A percentile compares a stretch with the other conserved stretches of the same genome.
These are phyloP conservation scores for Skeletonema costatum DNA, from an alignment of 108 stramenopile species.

Conservation along the genomic window DNA sequence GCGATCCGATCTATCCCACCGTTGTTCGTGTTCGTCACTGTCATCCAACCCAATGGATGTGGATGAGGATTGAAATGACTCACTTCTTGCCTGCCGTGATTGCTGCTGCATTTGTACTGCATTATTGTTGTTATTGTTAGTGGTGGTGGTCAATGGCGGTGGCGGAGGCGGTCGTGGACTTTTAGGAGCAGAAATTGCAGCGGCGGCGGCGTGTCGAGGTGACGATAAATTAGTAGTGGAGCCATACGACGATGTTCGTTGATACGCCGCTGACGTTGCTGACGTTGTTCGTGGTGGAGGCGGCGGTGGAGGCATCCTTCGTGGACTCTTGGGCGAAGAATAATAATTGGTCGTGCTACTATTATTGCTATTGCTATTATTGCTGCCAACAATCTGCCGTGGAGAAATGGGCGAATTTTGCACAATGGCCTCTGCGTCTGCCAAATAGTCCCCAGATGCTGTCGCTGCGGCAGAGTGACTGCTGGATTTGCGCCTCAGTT, in stretches of 20 bases:
- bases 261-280: background rate
- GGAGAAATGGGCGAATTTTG: background rate
- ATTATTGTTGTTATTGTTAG: too few relatives aligned
- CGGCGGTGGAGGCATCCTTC: background rate
- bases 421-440: background rate
- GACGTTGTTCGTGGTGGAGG: background rate
- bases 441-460: background rate
- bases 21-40: too few relatives aligned
- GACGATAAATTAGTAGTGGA: background rate
- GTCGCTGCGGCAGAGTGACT: too few relatives aligned
- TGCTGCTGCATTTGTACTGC: too few relatives aligned
- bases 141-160: background rate
- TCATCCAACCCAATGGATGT: too few relatives aligned
- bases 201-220: background rate
- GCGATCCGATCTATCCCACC: too few relatives aligned
- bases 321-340: background rate
- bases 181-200: background rate
- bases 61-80: too few relatives aligned
- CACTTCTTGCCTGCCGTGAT: too few relatives aligned
- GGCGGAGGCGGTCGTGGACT: background rate
- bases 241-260: background rate
- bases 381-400: background rate
- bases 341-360: background rate
- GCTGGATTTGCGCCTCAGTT: too few relatives aligned
- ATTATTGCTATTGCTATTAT: background rate